Base-by-base conservation (phyloP, 371 early-diverging fungal genomes). In the Cokeromyces recurvatus region DNA sequence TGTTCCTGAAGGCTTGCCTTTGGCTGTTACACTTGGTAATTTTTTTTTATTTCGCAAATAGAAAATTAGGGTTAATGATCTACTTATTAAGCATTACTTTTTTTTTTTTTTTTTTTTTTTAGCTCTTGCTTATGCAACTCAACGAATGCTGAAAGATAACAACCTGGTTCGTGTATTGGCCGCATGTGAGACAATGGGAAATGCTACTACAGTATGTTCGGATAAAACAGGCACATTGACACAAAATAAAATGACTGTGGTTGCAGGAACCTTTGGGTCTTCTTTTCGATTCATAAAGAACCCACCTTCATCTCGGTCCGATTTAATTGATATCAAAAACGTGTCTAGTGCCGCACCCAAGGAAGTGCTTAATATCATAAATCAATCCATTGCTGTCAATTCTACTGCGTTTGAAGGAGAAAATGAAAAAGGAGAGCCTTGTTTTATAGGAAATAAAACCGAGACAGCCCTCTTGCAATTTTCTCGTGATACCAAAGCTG, bases 121-220 rank as follows among this genome's bases (percentile, higher is more conserved):
- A 53, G 82, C 86, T 23, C 64, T 86, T 9, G 85, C 85, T 5
- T 84, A 71, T 64, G 85, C 82, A 11, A 82, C 83, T 9, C 78
- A 72, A 11, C 72, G 76, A 14, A 93, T 87, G 94, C 58, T 86
- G 22, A 84, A 83, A 56, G 91, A 93, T 63, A 90, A 90, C 62
- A 91, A 89, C 61, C 62, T 93, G 43, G 94, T 93, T 17, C 78
- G 92, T 25, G 80, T 87, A 12, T 62, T 93, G 20, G 71, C 82
- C 44, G 86, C 94, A 11, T 92, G 94, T 62, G 94, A 93, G 62
- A 90, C 88, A 22, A 93, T 93, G 94, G 90, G 91, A 19, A 85
- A 83, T 59, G 91, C 92, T 11, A 91, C 91, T n/a, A 86, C 87
- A 2, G 70, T 93, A 31, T 91, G 91, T 61, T 85, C 87, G 16